Percentiles rank a stretch among this genome's conserved stretches.
phyloP scores from a whole-genome alignment of 805 yeast genomes.

The Lachancea dasiensis region DNA sequence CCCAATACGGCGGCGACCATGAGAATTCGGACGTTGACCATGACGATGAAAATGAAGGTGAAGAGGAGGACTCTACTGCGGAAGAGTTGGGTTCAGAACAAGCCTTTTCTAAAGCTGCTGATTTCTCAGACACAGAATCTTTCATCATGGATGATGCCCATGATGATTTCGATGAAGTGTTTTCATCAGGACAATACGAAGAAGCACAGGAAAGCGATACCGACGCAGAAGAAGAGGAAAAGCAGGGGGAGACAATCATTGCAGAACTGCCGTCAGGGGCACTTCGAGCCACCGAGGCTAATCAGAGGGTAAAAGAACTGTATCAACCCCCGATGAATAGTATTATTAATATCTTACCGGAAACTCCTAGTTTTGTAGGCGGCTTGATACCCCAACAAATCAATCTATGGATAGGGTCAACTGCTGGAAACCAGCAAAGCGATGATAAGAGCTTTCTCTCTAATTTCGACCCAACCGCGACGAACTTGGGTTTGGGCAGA shows the following conservation, averaged over 20 bases:
- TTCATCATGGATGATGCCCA: constrained; percentile 19
- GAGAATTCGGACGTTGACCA: constrained; percentile 20
- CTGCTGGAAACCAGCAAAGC: constrained; percentile 11
- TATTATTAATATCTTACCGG: constrained; percentile 34
- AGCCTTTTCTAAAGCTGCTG: constrained; percentile 13
- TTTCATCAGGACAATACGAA: constrained; percentile 18
- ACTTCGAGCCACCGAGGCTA: constrained; percentile 32
- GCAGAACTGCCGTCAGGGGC: constrained; percentile 23
- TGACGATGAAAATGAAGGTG: constrained; percentile 20
- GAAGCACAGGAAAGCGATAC: too few relatives aligned
- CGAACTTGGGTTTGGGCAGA: constrained; percentile 44
- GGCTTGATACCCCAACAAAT: constrained; percentile 60
- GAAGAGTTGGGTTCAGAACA: constrained; percentile 7
- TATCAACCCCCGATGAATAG: constrained; percentile 59
- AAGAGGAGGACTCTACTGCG: constrained; percentile 12
- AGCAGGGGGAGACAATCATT: too few relatives aligned
- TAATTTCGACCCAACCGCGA: constrained; percentile 18
- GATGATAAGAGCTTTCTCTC: constrained; percentile 13
- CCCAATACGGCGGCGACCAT: constrained; percentile 54
- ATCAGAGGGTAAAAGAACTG: constrained; percentile 42
- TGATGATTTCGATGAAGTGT: constrained; percentile 26
- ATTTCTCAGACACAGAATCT: constrained; percentile 16
- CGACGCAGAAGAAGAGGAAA: too few relatives aligned
- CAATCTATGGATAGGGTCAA: constrained; percentile 63
- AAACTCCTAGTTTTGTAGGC: constrained; percentile 38